Base-by-base conservation (phyloP, 1,284 basidiomycete genomes). In the Moesziomyces globuligerus region DNA sequence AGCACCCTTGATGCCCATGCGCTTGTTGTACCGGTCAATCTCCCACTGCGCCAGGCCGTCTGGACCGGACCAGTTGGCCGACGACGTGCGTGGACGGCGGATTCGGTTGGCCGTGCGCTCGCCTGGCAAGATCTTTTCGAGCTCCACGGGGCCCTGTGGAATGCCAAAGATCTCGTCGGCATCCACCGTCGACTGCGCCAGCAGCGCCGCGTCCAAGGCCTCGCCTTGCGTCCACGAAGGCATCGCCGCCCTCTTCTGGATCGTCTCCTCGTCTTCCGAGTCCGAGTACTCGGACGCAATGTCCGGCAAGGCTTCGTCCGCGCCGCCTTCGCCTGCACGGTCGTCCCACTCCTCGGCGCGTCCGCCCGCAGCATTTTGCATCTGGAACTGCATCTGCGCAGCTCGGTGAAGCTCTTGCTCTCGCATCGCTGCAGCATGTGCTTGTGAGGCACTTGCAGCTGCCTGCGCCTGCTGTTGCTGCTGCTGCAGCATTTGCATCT, bases 91-190 rank as follows among this genome's bases (percentile, higher is more conserved):
- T 23, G 76, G 74, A 17, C 74, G 56, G 9, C 62, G 58, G 49
- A 73, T 76, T 9, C 76, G 62, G 26, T 64, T 59, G 41, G 69
- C 54, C 6, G 52, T 53, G 5, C 65, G 52, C 26, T 71, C 68
- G 3, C 71, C 60, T 4, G 79, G 78, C 46, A 81, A 37, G 51
- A 80, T 79, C 43, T 72, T 65, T 21, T 80, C 76, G 7, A 80
- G 61, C 24, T 73, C 70, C 20, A 80, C 78, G 8, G 68, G 75
- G 5, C 75, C 78, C 17, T 74, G 54, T 7, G 77, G 78, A 21
- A 76, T 72, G 32, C 79, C 79, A 66, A 81, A 81, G 57, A 81
- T 77, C 43, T 70, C 72, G 54, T 81, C 79, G 0, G 79, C 72
- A 42, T 81, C 78, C 7, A 79, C 53, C 3, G 68, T 65, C 8